These are phyloP conservation scores for bread wheat (Triticum aestivum) DNA, from an alignment of 176 grass and related monocot genomes.

Conservation along the genomic window DNA sequence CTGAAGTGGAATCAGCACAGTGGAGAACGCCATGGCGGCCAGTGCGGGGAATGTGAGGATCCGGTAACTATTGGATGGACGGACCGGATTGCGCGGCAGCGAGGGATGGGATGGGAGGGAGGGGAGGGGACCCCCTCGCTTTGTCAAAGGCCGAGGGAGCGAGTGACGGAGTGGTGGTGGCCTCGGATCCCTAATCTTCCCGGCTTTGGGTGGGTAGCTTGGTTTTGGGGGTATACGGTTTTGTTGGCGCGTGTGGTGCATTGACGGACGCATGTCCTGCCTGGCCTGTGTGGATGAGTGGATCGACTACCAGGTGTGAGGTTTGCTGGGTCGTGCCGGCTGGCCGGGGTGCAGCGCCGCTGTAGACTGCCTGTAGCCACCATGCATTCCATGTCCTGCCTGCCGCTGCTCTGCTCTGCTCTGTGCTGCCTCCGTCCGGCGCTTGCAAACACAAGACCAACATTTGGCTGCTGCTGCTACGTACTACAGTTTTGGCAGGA, in stretches of 20 bases:
- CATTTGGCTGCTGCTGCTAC: too few relatives aligned
- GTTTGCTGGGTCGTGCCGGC: conserved; percentile 1
- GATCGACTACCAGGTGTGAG: neutral
- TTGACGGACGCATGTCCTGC: neutral
- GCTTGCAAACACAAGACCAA: neutral
- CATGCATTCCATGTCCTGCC: too few relatives aligned
- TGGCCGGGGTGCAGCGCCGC: neutral
- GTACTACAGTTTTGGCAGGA: too few relatives aligned
- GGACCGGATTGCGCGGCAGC: neutral
- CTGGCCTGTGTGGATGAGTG: neutral
- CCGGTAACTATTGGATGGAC: neutral
- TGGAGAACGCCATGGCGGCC: neutral
- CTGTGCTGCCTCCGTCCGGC: neutral
- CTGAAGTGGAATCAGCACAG: neutral
- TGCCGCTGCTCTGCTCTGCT: neutral
- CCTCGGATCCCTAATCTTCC: neutral
- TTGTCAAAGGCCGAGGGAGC: neutral
- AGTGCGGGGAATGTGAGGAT: neutral
- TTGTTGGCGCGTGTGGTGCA: neutral
- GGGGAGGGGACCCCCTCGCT: neutral
- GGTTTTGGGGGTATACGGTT: neutral
- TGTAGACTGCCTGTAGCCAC: neutral
- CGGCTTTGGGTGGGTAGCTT: neutral
- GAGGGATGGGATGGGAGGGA: too few relatives aligned
- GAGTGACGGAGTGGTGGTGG: neutral